These are phyloP conservation scores for Eragrostis nindensis DNA, from an alignment of 176 grass and related monocot genomes.

Conservation along the genomic window DNA sequence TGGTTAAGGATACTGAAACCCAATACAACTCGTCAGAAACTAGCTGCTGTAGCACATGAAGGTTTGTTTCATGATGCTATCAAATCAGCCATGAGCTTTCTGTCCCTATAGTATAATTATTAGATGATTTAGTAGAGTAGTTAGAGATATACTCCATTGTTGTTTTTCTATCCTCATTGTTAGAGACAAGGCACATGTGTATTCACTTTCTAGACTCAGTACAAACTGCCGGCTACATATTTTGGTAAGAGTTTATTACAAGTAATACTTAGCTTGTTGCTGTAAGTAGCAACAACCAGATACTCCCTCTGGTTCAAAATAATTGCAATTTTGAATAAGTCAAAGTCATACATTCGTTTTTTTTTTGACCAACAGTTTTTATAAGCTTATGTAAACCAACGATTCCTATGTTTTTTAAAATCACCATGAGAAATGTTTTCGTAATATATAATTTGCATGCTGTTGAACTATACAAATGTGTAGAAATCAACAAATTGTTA, in stretches of 20 bases:
- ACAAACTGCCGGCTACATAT: not conserved
- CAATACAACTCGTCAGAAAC: not conserved
- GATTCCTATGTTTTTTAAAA: no score
- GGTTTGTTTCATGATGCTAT: not conserved
- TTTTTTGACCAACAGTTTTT: no score
- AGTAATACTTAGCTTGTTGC: not conserved
- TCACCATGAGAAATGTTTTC: no score
- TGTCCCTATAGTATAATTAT: not conserved
- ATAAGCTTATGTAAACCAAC: no score
- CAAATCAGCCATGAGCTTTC: not conserved
- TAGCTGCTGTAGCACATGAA: not conserved
- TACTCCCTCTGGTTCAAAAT: not conserved
- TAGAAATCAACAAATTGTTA: no score
- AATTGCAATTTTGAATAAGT: no score
- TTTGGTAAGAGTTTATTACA: not conserved
- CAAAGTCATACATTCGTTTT: no score
- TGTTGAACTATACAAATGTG: no score
- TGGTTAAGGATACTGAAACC: not conserved
- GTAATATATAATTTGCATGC: no score
- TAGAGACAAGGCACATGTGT: not conserved
- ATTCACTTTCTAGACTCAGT: not conserved
- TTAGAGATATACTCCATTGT: not conserved
- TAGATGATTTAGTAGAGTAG: slow-evolving; percentile 1
- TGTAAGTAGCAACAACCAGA: not conserved
- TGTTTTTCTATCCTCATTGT: not conserved